Evolutionary conservation across 2,329 filamentous ascomycete species (phyloP).

Genomic region (Sporothrix euskadiensis): DNA sequence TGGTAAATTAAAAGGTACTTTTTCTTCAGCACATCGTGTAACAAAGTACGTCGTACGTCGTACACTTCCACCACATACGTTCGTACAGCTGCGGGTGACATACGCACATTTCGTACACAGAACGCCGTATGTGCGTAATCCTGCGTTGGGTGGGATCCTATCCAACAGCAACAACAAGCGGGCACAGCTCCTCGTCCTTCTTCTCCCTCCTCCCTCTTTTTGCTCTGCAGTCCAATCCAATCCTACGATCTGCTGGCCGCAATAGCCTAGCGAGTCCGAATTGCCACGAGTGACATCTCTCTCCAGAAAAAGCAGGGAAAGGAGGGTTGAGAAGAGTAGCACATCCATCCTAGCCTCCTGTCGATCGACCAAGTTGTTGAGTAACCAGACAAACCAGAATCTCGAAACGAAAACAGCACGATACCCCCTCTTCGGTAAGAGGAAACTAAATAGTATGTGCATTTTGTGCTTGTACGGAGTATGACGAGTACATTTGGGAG

Average conservation of each 20-base stretch:
- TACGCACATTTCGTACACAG: background rate
- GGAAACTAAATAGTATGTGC: background rate
- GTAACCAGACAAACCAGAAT: background rate
- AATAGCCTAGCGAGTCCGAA: background rate
- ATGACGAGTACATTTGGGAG: slow-evolving; percentile 1
- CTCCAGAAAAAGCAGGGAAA: background rate
- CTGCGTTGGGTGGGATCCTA: background rate
- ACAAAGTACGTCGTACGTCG: background rate
- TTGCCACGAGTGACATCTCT: background rate
- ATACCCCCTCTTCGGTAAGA: background rate
- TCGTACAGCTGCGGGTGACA: background rate
- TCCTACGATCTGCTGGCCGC: slow-evolving; percentile 1
- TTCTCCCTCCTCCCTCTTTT: background rate
- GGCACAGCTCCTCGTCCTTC: background rate
- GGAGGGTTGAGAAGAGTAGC: background rate
- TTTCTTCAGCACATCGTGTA: background rate
- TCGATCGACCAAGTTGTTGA: slow-evolving; percentile 1
- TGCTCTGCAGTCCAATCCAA: background rate
- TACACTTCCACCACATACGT: background rate
- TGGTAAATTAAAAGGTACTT: background rate
- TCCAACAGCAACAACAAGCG: background rate
- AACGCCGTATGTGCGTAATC: background rate
- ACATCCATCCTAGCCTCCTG: slow-evolving; percentile 10
- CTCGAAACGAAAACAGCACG: background rate
- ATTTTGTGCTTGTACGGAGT: background rate